Base-by-base conservation (phyloP, 148 eudicot species). In the Simmondsia chinensis region DNA sequence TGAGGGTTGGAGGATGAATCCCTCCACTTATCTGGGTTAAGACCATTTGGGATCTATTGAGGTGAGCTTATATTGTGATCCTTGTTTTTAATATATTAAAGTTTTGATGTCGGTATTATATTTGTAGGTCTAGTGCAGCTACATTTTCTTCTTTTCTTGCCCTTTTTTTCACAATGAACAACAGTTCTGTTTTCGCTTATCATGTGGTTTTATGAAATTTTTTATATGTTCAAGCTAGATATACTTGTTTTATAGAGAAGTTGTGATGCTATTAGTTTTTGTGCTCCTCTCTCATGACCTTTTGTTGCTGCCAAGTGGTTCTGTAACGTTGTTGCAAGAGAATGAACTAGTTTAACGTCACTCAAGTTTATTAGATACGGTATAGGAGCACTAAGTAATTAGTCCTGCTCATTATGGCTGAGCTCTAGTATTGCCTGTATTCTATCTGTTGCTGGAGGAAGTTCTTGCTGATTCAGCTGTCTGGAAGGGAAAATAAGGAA, bases 1-100 rank as follows among this genome's bases (percentile, higher is more conserved):
- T 56, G 14, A 44, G n/a, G 43, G 19, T 28, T 30, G 32, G 48
- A 30, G n/a, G n/a, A n/a, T n/a, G n/a, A 49, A 4, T 50, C 26
- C 5, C 12, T n/a, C 0, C 11, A 13, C 1, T 15, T 1, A n/a
- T n/a, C n/a, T n/a, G n/a, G n/a, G n/a, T n/a, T n/a, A n/a, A n/a
- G n/a, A n/a, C n/a, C n/a, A n/a, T n/a, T n/a, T n/a, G n/a, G 9
- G 7, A 10, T 41, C 11, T 9, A 10, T 41, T 14, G 39, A 21
- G 48, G 32, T 33, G 7, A 31, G 59, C 12, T 2, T 20, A 20
- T 43, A 1, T 43, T 14, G 1, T 30, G 14, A n/a, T 12, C 11
- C n/a, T 7, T 9, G 21, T 48, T 9, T 21, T 24, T 22, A 6
- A 23, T 27, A 20, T 24, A 14, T 1, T 20, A 13, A 8, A 15